Evolutionary conservation across 805 yeast species (phyloP).

Genomic region (Allodekkera sacchari): DNA sequence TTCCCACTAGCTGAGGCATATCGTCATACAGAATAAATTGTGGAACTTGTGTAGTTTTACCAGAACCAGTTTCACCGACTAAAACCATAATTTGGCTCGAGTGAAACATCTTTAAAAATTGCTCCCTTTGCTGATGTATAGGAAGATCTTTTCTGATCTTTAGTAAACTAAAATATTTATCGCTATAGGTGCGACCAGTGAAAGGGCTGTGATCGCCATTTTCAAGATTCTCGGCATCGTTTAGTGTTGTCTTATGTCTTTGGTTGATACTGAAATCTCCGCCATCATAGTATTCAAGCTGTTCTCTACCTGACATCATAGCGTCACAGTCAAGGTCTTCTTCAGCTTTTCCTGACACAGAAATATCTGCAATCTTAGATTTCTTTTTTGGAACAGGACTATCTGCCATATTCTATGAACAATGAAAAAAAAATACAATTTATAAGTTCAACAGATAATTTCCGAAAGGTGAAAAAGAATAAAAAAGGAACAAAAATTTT

Average conservation of each 20-base stretch:
- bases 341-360: conserved; percentile 60
- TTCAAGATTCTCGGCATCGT: conserved; percentile 53
- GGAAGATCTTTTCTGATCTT: conserved; percentile 80
- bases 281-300: conserved; percentile 48
- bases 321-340: conserved; percentile 42
- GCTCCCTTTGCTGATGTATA: conserved; percentile 87
- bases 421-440: background rate
- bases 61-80: conserved; percentile 99
- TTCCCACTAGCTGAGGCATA: conserved; percentile 76
- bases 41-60: conserved; percentile 97
- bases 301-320: conserved; percentile 26
- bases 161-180: conserved; percentile 70
- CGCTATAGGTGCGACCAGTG: conserved; percentile 55
- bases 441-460: background rate
- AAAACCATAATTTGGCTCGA: conserved; percentile 90
- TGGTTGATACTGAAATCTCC: conserved; percentile 51
- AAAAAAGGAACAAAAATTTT: background rate
- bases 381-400: conserved; percentile 38
- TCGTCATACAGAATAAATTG: conserved; percentile 92
- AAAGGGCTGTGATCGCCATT: conserved; percentile 64
- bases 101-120: conserved; percentile 79
- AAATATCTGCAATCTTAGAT: conserved; percentile 38
- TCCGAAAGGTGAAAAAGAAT: background rate
- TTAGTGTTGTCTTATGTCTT: conserved; percentile 61
- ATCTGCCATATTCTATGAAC: conserved; percentile 10